Base-by-base conservation (phyloP, 106 monocot genomes). In the Apostasia ramifera region DNA sequence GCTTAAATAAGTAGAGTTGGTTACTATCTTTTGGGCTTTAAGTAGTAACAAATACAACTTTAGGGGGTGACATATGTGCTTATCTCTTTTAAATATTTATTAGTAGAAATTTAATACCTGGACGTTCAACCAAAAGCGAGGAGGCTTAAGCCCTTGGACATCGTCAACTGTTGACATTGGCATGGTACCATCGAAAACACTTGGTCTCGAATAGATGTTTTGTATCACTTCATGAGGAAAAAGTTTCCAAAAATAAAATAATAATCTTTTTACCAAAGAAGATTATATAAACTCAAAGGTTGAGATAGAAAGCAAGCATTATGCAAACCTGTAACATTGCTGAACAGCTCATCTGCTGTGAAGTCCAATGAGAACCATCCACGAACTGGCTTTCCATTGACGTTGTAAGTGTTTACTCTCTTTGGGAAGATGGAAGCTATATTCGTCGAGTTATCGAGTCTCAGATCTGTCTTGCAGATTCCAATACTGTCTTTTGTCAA, bases 101-200 rank as follows among this genome's bases (percentile, higher is more conserved):
- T 50, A 8, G 50, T 5, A 50, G 50, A 50, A 5, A 50, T 4
- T 8, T 50, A 50, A 52, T 81, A 90, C 94, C 88, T 95, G 75
- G 10, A 95, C 83, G 77, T 95, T 95, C 66, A 95, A 45, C 95
- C 95, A 95, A 52, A 95, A 64, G 9, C 44, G 55, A 53, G 80
- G 72, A n/a, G 94, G 85, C 15, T 47, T 63, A 57, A 84, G 44
- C 12, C 66, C 76, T 1, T 66, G 37, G 57, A 95, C 69, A 50
- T 91, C 91, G 40, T 87, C 85, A 54, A 95, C 71, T 44, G 70
- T 52, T 45, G 69, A 65, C 12, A 83, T 72, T 12, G 83, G 80
- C n/a, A 73, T 49, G 40, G 7, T 54, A 37, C 81, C 78, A 67
- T 95, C 91, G 67, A 95, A 95, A 14, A 50, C 53, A 55, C 76